Conservation (phyloP, 345 rosid genomes). For the Gossypium anomalum region DNA sequence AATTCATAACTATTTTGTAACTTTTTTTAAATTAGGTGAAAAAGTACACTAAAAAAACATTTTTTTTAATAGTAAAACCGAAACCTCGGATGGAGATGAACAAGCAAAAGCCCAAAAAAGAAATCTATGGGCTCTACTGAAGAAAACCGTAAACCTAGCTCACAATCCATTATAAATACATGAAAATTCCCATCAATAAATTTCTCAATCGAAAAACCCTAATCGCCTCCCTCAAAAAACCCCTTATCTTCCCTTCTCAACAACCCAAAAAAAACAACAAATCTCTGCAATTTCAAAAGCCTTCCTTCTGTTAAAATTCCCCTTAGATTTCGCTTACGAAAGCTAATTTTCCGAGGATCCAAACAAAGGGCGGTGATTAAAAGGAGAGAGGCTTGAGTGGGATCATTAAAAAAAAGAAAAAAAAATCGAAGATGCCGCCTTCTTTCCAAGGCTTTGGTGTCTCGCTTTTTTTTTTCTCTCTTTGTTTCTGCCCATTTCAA, state of each 20-base stretch:
- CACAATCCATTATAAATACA: background rate
- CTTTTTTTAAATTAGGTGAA: rapidly evolving
- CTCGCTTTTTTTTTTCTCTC: background rate
- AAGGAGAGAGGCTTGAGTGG: slow-evolving; percentile 66
- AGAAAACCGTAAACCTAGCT: background rate
- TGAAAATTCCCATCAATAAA: no score
- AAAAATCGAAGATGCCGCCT: slow-evolving; percentile 26
- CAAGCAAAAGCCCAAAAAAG: background rate
- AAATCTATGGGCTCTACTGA: background rate
- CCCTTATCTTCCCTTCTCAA: no score
- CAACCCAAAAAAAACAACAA: no score
- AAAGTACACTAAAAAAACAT: no score
- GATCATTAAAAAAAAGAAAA: background rate
- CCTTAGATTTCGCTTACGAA: background rate
- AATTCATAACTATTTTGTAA: no score
- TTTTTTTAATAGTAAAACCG: no score
- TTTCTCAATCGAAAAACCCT: background rate
- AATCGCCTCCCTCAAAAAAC: background rate
- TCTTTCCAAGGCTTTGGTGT: slow-evolving; percentile 28
- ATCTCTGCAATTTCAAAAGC: background rate
- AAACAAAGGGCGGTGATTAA: slow-evolving; percentile 40
- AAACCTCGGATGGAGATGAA: no score
- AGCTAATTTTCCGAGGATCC: background rate
- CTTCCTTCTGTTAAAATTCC: background rate
- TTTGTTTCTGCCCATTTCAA: background rate